phyloP scores from a whole-genome alignment of 1,139 yeast genomes.

The Debaryomyces fabryi region DNA sequence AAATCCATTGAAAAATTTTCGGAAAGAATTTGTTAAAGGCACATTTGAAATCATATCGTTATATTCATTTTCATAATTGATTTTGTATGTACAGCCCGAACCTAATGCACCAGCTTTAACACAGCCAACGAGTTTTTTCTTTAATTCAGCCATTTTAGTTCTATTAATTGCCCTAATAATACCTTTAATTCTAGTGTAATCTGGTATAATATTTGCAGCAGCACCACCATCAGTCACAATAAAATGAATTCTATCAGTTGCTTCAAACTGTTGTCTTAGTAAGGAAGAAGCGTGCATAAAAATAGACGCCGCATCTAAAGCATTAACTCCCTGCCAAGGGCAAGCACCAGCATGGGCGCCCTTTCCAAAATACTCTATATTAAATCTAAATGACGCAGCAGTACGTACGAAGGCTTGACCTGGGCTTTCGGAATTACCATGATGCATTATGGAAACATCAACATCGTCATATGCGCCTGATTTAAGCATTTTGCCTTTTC shows the following conservation, averaged over 20 bases:
- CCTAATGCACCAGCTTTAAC: conserved; percentile 19
- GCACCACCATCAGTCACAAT: conserved; percentile 18
- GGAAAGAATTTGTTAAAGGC: conserved; percentile 16
- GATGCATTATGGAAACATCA: conserved; percentile 24
- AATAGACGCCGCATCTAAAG: conserved; percentile 21
- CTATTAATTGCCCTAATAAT: conserved; percentile 6
- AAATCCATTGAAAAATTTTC: conserved; percentile 13
- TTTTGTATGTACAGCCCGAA: conserved; percentile 19
- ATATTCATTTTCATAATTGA: conserved; percentile 13
- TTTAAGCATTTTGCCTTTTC: conserved; percentile 20
- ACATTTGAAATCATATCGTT: conserved; percentile 18
- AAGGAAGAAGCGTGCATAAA: conserved; percentile 20
- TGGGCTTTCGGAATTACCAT: conserved; percentile 11
- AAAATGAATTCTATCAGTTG: conserved; percentile 21
- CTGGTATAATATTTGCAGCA: conserved; percentile 21
- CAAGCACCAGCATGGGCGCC: conserved; percentile 22
- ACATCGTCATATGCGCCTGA: conserved; percentile 24
- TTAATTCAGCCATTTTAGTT: conserved; percentile 11
- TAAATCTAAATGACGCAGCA: conserved; percentile 15
- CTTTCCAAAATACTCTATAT: conserved; percentile 19
- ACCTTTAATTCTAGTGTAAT: conserved; percentile 13
- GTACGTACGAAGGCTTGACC: conserved; percentile 14
- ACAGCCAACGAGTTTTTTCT: conserved; percentile 17
- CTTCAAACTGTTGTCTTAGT: conserved; percentile 21
- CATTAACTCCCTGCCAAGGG: conserved; percentile 24